These are phyloP conservation scores for Brassica cretica DNA, from an alignment of 345 rosid genomes.

Conservation along the genomic window DNA sequence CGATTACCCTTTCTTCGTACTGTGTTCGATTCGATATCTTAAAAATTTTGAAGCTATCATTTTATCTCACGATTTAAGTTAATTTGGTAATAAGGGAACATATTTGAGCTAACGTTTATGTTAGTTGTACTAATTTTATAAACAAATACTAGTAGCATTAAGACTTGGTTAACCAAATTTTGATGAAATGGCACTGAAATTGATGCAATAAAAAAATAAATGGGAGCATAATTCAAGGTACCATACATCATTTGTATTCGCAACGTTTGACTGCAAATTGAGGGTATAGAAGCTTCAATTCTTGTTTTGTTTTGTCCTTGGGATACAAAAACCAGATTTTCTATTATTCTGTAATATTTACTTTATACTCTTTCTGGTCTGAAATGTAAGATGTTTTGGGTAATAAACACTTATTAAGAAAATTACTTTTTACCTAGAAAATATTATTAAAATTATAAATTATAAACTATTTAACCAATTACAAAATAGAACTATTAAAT, in stretches of 20 bases:
- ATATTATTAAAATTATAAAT: too few species aligned
- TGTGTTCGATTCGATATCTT: neutral
- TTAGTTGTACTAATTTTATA: constrained; percentile 2
- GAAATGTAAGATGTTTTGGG: too few species aligned
- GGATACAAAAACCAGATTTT: constrained; percentile 41
- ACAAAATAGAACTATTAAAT: too few species aligned
- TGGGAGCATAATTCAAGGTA: constrained; percentile 46
- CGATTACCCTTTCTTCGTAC: neutral
- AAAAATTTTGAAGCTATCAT: neutral
- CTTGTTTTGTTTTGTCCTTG: constrained; percentile 45
- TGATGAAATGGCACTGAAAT: constrained; percentile 39
- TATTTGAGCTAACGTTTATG: constrained; percentile 13
- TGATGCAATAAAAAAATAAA: constrained; percentile 39
- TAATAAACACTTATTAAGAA: too few species aligned
- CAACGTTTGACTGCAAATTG: constrained; percentile 47
- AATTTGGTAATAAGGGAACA: neutral
- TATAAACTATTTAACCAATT: too few species aligned
- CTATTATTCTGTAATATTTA: constrained; percentile 10
- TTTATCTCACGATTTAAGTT: neutral
- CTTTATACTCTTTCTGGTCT: too few species aligned
- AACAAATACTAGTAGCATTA: neutral
- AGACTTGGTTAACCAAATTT: neutral
- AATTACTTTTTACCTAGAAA: too few species aligned
- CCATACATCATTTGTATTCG: constrained; percentile 43
- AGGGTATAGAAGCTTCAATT: constrained; percentile 48